These are phyloP conservation scores for Magnolia officinalis DNA, from an alignment of 164 flowering plant genomes.

Conservation along the genomic window DNA sequence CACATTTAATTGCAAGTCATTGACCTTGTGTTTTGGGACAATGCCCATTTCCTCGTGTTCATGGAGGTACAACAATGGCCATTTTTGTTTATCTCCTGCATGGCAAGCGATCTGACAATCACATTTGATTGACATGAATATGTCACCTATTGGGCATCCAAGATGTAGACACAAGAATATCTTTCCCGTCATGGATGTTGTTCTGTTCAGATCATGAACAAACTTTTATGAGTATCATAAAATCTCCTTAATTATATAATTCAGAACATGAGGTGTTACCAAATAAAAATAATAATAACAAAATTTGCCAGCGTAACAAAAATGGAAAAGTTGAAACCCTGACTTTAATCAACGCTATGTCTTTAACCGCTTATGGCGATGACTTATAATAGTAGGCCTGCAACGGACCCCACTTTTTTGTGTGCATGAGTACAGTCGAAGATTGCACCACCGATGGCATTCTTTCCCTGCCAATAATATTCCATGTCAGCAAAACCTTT, in stretches of 20 bases:
- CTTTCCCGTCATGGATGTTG: conserved; percentile 85
- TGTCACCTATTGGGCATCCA: conserved; percentile 94
- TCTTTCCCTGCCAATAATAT: conserved; percentile 59
- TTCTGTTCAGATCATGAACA: conserved; percentile 48
- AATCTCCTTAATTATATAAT: no score
- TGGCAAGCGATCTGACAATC: conserved; percentile 92
- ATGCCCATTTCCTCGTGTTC: conserved; percentile 97
- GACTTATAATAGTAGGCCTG: conserved; percentile 77
- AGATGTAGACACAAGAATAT: conserved; percentile 95
- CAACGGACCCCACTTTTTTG: conserved; percentile 84
- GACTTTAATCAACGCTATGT: conserved; percentile 97
- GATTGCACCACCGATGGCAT: conserved; percentile 72
- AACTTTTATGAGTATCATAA: not conserved
- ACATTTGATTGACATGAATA: conserved; percentile 95
- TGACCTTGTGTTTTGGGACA: conserved; percentile 93
- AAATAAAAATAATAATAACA: no score
- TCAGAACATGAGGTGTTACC: no score
- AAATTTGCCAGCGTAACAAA: not conserved
- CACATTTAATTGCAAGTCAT: conserved; percentile 80
- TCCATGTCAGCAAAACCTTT: conserved; percentile 4
- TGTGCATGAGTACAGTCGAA: conserved; percentile 70
- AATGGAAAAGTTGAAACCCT: conserved; percentile 9
- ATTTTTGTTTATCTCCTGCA: conserved; percentile 84
- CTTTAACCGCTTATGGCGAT: conserved; percentile 84
- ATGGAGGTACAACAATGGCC: conserved; percentile 82